These are phyloP conservation scores for Macrolepiota dolichaula DNA, from an alignment of 768 basidiomycete genomes.

Conservation along the genomic window DNA sequence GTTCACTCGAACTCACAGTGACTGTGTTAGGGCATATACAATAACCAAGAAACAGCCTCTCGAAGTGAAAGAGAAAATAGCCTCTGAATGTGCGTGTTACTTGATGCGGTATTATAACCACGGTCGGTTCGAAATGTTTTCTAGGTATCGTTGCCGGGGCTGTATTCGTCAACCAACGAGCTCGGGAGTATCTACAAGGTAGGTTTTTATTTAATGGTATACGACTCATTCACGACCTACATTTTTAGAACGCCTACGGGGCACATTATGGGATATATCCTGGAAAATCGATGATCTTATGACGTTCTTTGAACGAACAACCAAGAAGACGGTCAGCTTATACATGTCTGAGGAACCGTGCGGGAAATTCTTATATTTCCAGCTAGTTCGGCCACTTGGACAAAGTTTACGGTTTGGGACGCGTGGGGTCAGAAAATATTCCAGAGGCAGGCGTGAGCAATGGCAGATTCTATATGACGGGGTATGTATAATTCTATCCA, in stretches of 20 bases:
- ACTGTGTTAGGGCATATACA: background rate
- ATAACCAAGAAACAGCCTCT: background rate
- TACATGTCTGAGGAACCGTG: background rate
- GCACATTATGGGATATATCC: background rate
- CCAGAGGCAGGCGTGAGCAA: background rate
- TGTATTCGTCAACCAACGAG: background rate
- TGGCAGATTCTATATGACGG: background rate
- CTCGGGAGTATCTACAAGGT: background rate
- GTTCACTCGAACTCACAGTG: too few species aligned
- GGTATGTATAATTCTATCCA: background rate
- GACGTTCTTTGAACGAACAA: background rate
- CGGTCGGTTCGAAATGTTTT: background rate
- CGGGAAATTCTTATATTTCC: background rate
- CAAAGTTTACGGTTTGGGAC: background rate
- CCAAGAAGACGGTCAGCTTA: background rate
- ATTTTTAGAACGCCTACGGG: background rate
- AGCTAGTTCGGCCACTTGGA: background rate
- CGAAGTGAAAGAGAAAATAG: background rate
- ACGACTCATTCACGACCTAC: background rate
- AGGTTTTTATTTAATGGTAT: background rate
- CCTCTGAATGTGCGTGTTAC: background rate
- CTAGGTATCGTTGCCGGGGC: background rate
- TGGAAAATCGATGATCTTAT: background rate
- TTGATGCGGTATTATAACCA: background rate
- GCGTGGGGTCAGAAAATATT: background rate